Conservation (phyloP, 208 protist species). For the Trichomonas tenax region DNA sequence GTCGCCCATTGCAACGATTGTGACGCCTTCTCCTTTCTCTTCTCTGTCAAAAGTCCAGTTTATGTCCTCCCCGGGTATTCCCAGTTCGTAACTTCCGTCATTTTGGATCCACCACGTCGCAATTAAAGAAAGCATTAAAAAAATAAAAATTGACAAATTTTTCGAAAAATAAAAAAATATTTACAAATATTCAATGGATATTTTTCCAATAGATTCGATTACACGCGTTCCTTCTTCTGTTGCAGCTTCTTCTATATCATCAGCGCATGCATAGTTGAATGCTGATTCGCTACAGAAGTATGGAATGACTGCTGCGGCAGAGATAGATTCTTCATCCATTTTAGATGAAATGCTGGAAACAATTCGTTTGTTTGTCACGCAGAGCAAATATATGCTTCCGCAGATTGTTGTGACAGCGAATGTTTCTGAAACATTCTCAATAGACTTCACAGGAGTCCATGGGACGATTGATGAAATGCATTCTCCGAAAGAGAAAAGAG, state of each 20-base stretch:
- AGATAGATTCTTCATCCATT: not conserved
- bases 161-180: no score
- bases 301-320: not conserved
- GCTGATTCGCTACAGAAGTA: not conserved
- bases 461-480: not conserved
- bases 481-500: not conserved
- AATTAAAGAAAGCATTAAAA: not conserved
- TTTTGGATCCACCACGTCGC: not conserved
- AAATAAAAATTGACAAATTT: not conserved
- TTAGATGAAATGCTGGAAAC: not conserved
- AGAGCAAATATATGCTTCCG: not conserved
- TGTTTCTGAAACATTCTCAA: not conserved
- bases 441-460: not conserved
- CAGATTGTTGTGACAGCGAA: not conserved
- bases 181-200: no score
- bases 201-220: no score
- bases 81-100: not conserved
- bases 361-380: not conserved
- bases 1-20: not conserved
- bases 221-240: no score
- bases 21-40: not conserved
- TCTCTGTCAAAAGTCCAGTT: not conserved
- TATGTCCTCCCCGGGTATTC: not conserved
- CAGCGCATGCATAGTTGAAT: not conserved
- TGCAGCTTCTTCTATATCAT: not conserved